Percentiles rank a stretch among this genome's conserved stretches.
Evolutionary conservation across 305 asterid genomes (phyloP).

Genomic region (Solanum hybrid): DNA sequence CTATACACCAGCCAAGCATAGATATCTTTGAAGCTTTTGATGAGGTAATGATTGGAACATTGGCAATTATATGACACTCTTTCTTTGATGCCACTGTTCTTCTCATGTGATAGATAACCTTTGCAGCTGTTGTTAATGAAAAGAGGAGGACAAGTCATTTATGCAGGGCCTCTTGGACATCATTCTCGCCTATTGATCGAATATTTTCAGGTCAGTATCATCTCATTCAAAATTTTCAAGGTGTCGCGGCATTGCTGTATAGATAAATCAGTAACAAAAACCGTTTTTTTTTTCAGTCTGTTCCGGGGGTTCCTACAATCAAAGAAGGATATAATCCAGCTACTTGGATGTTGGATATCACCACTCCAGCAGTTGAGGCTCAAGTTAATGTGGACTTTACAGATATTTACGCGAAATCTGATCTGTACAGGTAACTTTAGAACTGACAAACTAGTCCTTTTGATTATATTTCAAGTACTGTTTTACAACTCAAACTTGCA

Average conservation of each 20-base stretch:
- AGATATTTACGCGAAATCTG: slow-evolving; percentile 54
- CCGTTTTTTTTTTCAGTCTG: neutral
- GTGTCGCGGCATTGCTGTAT: neutral
- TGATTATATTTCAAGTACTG: neutral
- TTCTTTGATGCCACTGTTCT: neutral
- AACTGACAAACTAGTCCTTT: neutral
- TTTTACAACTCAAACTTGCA: neutral
- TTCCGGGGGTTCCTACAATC: too few relatives aligned
- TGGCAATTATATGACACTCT: too few relatives aligned
- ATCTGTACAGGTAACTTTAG: slow-evolving; percentile 46
- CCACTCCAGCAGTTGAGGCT: slow-evolving; percentile 60
- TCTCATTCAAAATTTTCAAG: neutral
- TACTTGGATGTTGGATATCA: slow-evolving; percentile 85
- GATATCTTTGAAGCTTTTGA: slow-evolving; percentile 91
- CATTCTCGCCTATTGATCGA: slow-evolving; percentile 47
- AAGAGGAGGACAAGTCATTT: slow-evolving; percentile 82
- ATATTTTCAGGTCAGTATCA: slow-evolving; percentile 53
- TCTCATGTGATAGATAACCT: neutral
- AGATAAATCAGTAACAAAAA: neutral
- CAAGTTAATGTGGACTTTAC: slow-evolving; percentile 65
- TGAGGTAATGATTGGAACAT: slow-evolving; percentile 36
- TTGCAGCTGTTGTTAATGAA: slow-evolving; percentile 68
- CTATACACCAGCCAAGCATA: slow-evolving; percentile 90
- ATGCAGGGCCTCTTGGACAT: slow-evolving; percentile 80
- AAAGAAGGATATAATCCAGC: slow-evolving; percentile 13